A percentile compares a stretch with the other conserved stretches of the same genome.
phyloP scores from a whole-genome alignment of 805 yeast genomes.

The Ogataea nakhonphanomensis region DNA sequence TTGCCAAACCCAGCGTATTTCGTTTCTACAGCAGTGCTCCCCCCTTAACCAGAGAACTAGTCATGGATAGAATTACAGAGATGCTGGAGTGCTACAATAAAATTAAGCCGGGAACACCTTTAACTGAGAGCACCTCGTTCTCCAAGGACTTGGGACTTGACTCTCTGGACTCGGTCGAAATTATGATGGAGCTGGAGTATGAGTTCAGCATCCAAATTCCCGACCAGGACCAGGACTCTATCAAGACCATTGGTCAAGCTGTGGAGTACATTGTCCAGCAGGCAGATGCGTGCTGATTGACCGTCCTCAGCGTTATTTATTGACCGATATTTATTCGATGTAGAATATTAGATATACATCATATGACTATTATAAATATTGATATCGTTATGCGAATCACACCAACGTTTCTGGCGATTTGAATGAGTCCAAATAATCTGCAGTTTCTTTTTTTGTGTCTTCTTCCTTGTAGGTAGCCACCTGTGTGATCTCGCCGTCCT shows the following conservation, averaged over 20 bases:
- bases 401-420: slow-evolving; percentile 4
- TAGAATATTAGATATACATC: slow-evolving; percentile 2
- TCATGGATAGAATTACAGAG: slow-evolving; percentile 59
- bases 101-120: slow-evolving; percentile 36
- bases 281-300: slow-evolving; percentile 39
- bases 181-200: slow-evolving; percentile 69
- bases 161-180: slow-evolving; percentile 70
- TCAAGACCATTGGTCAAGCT: slow-evolving; percentile 92
- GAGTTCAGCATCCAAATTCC: slow-evolving; percentile 79
- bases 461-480: slow-evolving; percentile 1
- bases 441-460: neutral
- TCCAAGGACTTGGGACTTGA: slow-evolving; percentile 66
- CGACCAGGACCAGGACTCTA: slow-evolving; percentile 88
- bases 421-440: neutral
- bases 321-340: slow-evolving; percentile 8
- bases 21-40: slow-evolving; percentile 54
- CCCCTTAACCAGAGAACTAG: slow-evolving; percentile 57
- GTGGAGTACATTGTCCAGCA: slow-evolving; percentile 78
- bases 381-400: neutral
- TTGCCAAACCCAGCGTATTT: neutral
- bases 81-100: slow-evolving; percentile 64
- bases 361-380: neutral
- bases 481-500: slow-evolving; percentile 3
- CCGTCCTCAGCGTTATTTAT: neutral
- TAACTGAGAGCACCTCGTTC: slow-evolving; percentile 47